phyloP scores from a whole-genome alignment of 2,329 filamentous ascomycete genomes.

The Dothideomycetidae sp. region DNA sequence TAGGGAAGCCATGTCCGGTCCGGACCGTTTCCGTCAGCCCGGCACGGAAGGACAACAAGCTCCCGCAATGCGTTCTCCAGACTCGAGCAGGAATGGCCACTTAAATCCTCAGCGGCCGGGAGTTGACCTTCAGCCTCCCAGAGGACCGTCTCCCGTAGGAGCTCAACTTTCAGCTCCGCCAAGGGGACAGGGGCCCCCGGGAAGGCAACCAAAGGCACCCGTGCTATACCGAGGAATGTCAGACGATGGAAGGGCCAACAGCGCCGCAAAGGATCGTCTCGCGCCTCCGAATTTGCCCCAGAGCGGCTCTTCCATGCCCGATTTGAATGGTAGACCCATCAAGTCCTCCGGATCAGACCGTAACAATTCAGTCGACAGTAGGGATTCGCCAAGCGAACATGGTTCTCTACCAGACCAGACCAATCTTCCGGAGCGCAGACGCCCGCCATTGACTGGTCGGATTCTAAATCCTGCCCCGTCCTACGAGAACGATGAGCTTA shows the following conservation, averaged over 20 bases:
- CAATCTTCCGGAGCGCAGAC: conserved; percentile 43
- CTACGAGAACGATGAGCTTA: conserved; percentile 15
- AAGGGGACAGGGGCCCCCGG: too few species aligned
- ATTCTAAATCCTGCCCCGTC: conserved; percentile 7
- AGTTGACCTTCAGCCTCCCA: conserved; percentile 1
- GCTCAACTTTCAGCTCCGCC: conserved; percentile 8
- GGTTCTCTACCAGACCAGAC: conserved; percentile 7
- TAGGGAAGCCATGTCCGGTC: conserved; percentile 13
- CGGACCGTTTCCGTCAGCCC: conserved; percentile 1
- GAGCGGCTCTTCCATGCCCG: conserved; percentile 1
- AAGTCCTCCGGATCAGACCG: conserved; percentile 6
- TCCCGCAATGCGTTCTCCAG: not conserved
- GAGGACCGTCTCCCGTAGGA: conserved; percentile 4
- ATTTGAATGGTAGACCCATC: conserved; percentile 3
- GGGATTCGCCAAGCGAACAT: conserved; percentile 4
- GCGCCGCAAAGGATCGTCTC: conserved; percentile 4
- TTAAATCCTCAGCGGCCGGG: conserved; percentile 5
- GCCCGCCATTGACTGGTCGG: conserved; percentile 51
- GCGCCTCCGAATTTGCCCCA: not conserved
- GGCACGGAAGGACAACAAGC: not conserved
- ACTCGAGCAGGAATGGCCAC: conserved; percentile 3
- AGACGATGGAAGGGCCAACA: conserved; percentile 2
- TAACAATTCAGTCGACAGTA: conserved; percentile 6
- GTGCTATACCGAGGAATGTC: conserved; percentile 1
- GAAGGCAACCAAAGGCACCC: conserved; percentile 2